Base-by-base conservation (phyloP, 1,284 basidiomycete species). In the Sphaerobolus stellatus region DNA sequence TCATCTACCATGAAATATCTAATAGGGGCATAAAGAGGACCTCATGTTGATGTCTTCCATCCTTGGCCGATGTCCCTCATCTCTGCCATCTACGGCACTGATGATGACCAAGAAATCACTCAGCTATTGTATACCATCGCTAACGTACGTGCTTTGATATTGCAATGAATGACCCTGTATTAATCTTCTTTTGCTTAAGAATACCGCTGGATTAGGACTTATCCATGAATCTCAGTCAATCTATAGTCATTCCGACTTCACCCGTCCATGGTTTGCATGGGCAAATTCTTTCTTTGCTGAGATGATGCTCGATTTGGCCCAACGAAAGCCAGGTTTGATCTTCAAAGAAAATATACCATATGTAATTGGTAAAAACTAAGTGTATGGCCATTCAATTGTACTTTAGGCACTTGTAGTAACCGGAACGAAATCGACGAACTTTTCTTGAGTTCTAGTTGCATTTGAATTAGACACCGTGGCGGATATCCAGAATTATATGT, bases 51-150 rank as follows among this genome's bases (percentile, higher is more conserved):
- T 63, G 79, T 81, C 13, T 86, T 80, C 80, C 74, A 87, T 64
- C 86, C 86, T 53, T 90, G 88, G 88, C 88, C 88, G 1, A 91
- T 90, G 88, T 86, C 86, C 13, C 83, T 83, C 46, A 81, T 90
- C 33, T 84, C 83, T 20, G 80, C 82, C 16, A 86, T 90, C 48
- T 90, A 83, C 63, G 84, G 88, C 3, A 84, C 84, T 1, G 81
- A 89, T 61, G 73, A 87, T 59, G 86, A 90, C 62, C 66, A 74
- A 14, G 87, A 89, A 59, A 90, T 91, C 41, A 50, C 82, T 55
- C 67, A 76, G 8, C 76, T 79, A 2, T 65, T 89, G 20, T 85
- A 86, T 61, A 72, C 74, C 52, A 80, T 90, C 56, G 81, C 78
- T 11, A 89, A 88, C 61, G 86, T 86, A 57, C 64, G 82, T 69